phyloP scores from a whole-genome alignment of 129 eudicot species.

The Mikania micrantha region DNA sequence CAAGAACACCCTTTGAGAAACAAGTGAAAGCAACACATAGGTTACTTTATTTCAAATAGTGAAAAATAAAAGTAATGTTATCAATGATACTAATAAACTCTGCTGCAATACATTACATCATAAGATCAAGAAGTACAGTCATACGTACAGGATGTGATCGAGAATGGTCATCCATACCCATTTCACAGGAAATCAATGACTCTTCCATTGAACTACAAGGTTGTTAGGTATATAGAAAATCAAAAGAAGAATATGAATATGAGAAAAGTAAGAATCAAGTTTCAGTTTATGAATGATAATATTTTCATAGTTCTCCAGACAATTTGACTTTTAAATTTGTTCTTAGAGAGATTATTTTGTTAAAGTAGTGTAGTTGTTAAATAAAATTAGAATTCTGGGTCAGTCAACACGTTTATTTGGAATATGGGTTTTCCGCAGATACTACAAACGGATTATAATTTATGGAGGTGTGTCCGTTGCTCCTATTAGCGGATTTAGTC shows the following conservation, averaged over 20 bases:
- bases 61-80: not conserved
- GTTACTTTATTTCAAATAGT: not conserved
- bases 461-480: too few relatives aligned
- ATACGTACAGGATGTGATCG: constrained; percentile 40
- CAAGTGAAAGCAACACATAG: constrained; percentile 15
- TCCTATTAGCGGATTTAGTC: too few relatives aligned
- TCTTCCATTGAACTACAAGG: constrained; percentile 48
- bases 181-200: constrained; percentile 47
- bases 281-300: not conserved
- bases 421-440: too few relatives aligned
- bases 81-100: not conserved
- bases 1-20: constrained; percentile 29
- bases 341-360: too few relatives aligned
- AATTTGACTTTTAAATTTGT: not conserved
- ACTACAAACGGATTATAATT: too few relatives aligned
- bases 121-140: constrained; percentile 7
- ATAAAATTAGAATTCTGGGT: too few relatives aligned
- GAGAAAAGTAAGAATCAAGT: constrained; percentile 14
- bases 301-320: not conserved
- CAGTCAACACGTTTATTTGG: too few relatives aligned
- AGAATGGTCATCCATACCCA: constrained; percentile 37
- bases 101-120: not conserved
- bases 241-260: constrained; percentile 8
- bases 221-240: constrained; percentile 4
- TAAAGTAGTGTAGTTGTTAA: too few relatives aligned